Percentiles rank a stretch among this genome's conserved stretches.
These are phyloP conservation scores for Serendipita indica DNA, from an alignment of 768 basidiomycete species.

Conservation along the genomic window DNA sequence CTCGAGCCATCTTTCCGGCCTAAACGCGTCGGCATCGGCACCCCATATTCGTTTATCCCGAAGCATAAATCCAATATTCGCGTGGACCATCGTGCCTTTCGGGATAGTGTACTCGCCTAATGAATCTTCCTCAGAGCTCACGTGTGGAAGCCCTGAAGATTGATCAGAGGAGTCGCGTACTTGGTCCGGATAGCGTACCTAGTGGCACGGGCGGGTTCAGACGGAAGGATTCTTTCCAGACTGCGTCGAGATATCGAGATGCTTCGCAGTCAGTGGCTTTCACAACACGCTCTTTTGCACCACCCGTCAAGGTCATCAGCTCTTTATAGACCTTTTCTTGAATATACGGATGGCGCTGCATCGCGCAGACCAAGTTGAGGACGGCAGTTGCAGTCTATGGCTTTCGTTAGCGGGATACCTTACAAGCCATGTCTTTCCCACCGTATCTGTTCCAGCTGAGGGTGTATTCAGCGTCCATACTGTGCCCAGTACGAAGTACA, in stretches of 20 bases:
- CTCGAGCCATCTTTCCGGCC: background rate
- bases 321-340: slow-evolving; percentile 16
- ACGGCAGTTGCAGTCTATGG: background rate
- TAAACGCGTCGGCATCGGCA: background rate
- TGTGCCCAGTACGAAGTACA: background rate
- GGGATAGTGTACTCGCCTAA: background rate
- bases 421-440: background rate
- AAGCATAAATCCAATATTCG: background rate
- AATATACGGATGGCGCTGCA: slow-evolving; percentile 16
- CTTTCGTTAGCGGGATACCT: background rate
- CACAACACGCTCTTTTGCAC: slow-evolving; percentile 14
- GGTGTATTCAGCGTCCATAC: background rate
- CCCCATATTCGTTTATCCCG: slow-evolving; percentile 4
- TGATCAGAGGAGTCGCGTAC: background rate
- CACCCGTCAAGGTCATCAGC: slow-evolving; percentile 17
- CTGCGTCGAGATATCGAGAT: background rate
- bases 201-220: background rate
- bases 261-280: background rate
- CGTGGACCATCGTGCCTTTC: background rate
- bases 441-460: background rate
- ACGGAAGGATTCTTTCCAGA: background rate
- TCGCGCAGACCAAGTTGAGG: slow-evolving; percentile 16
- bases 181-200: background rate
- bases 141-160: background rate
- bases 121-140: background rate